Base-by-base conservation (phyloP, 495 filamentous ascomycete genomes). In the Neurospora sp. region DNA sequence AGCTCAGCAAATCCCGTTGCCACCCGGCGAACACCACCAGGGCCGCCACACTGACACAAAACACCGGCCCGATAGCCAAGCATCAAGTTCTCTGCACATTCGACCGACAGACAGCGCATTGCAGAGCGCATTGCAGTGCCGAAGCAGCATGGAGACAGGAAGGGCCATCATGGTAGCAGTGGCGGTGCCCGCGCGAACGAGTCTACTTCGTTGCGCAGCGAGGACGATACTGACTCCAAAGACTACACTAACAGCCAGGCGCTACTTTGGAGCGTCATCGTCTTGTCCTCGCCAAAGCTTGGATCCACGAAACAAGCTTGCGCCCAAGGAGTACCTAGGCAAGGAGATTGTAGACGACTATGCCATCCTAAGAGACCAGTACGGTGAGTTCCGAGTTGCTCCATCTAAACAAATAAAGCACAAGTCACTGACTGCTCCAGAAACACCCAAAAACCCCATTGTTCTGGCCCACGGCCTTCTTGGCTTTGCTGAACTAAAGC, bases 401-500 rank as follows among this genome's bases (percentile, higher is more conserved):
- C 72, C 38, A 39, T 44, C 20, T 37, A 11, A 14, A 35, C 39
- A 69, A n/a, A 11, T n/a, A 71, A 72, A 44, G 39, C 74, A 42
- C 70, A 44, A 18, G 35, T 72, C 70, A 70, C 41, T 48, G 12
- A 23, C 71, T 37, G 31, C 70, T 2, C 39, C 39, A 91, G 88
- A 83, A 76, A 84, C 87, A 3, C 89, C 91, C 16, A 90, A 90
- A 79, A 77, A 94, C 76, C 92, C 92, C 12, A 87, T 96, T 42
- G 90, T 96, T 48, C 90, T 97, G 8, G 93, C 94, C 9, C 95
- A 99, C 84, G 95, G 95, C 48, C 86, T 99, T 39, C 84, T 99
- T 44, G 95, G 95, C 42, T 99, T 99, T 81, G 90, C 94, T 73
- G 91, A 97, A 80, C 83, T 97, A 69, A 90, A 85, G 39, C 82